Base-by-base conservation (phyloP, 2,329 filamentous ascomycete species). In the Sclerotinia borealis region DNA sequence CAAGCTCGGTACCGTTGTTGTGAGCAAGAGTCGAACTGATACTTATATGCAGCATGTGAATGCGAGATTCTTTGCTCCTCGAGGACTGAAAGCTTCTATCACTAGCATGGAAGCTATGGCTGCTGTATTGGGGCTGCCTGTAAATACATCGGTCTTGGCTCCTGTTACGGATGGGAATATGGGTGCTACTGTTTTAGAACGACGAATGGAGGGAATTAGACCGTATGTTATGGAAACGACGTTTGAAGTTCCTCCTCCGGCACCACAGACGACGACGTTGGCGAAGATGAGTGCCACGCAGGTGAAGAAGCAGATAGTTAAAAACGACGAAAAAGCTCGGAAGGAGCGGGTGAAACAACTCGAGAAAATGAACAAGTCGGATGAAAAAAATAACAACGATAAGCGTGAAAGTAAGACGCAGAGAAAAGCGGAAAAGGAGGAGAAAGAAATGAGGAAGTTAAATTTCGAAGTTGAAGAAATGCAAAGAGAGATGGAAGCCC, bases 31-130 rank as follows among this genome's bases (percentile, higher is more conserved):
- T 15, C 68, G 72, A 22, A 73, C 67, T 10, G 67, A 73, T 51
- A 64, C 67, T 29, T 76, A 72, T 45, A 49, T 76, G 41, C 59
- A 59, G 10, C 62, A 70, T 19, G 71, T 73, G 41, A 77, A 76
- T 63, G 68, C 72, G 48, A 61, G 68, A 27, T 67, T 74, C 19
- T 77, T 77, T 59, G 66, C 66, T 45, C 74, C 73, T 7, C 66
- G 72, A 41, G 71, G 74, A 19, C 63, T 77, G 34, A 70, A 74
- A 47, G 70, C 69, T 36, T 69, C 69, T 48, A 67, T 75, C 17
- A 64, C 69, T 25, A 64, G 64, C 31, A 70, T 68, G 4, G 70
- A 73, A 54, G 65, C 64, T 11, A 69, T 75, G 65, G 63, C 63
- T 58, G 56, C 64, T 22, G 63, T 68, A 13, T 63, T 72, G n/a